phyloP scores from a whole-genome alignment of 176 grass and related monocot species.

The Oryza punctata region DNA sequence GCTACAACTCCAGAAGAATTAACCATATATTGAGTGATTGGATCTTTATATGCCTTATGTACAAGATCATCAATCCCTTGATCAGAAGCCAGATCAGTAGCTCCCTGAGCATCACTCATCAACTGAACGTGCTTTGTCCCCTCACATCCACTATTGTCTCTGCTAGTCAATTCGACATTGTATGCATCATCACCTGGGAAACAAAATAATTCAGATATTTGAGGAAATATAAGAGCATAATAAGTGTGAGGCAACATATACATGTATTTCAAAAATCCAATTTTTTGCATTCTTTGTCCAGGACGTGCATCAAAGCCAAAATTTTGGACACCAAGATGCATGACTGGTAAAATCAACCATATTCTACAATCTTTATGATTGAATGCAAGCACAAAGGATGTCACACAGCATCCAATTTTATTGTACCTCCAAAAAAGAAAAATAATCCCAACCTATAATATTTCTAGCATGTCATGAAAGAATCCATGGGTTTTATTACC shows the following conservation, averaged over 20 bases:
- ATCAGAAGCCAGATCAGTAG: slow-evolving; percentile 40
- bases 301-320: slow-evolving; percentile 20
- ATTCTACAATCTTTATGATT: slow-evolving; percentile 8
- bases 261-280: background rate
- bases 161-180: slow-evolving; percentile 22
- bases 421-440: background rate
- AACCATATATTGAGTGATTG: slow-evolving; percentile 10
- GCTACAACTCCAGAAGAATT: slow-evolving; percentile 32
- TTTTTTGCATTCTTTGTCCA: background rate
- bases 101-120: slow-evolving; percentile 33
- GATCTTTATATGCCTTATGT: slow-evolving; percentile 33
- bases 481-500: slow-evolving; percentile 9
- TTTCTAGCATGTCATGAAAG: slow-evolving; percentile 3
- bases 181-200: slow-evolving; percentile 39
- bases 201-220: background rate
- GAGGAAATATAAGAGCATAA: background rate
- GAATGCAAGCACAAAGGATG: slow-evolving; percentile 32
- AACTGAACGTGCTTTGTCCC: slow-evolving; percentile 11
- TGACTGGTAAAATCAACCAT: background rate
- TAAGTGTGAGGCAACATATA: background rate
- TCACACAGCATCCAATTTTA: background rate
- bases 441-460: background rate
- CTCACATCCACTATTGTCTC: slow-evolving; percentile 37
- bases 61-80: slow-evolving; percentile 26
- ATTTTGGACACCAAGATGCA: background rate